These are phyloP conservation scores for Penicillium simplicissimum DNA, from an alignment of 495 filamentous ascomycete species.

Conservation along the genomic window DNA sequence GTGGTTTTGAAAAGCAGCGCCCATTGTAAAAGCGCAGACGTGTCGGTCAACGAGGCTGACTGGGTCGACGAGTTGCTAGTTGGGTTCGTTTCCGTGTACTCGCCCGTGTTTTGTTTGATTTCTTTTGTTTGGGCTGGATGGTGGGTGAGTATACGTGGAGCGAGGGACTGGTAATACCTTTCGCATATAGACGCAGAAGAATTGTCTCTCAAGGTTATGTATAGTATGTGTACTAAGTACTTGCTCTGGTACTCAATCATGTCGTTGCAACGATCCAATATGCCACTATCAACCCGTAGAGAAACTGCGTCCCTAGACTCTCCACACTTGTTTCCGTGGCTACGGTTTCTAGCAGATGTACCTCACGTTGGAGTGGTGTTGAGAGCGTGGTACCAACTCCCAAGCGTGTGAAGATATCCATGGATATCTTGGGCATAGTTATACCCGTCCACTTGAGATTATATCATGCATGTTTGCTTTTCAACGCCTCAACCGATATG, in stretches of 20 bases:
- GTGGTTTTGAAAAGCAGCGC: background rate
- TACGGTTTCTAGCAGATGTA: too few relatives aligned
- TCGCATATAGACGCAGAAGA: slow-evolving; percentile 30
- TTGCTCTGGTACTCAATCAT: slow-evolving; percentile 26
- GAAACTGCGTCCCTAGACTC: background rate
- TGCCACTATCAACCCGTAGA: background rate
- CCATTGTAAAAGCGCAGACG: background rate
- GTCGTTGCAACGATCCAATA: slow-evolving; percentile 17
- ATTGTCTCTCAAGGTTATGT: slow-evolving; percentile 27
- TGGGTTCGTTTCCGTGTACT: background rate
- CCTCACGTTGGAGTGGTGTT: too few relatives aligned
- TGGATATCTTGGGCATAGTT: too few relatives aligned
- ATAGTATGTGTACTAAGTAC: slow-evolving; percentile 29
- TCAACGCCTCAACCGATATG: too few relatives aligned
- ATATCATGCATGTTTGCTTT: too few relatives aligned
- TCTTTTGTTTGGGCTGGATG: background rate
- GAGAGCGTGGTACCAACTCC: too few relatives aligned
- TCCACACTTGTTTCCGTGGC: too few relatives aligned
- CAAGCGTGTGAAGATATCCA: too few relatives aligned
- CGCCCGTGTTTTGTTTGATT: background rate
- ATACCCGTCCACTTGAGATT: too few relatives aligned
- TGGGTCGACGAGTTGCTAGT: background rate
- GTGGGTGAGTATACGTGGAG: background rate
- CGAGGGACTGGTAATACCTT: slow-evolving; percentile 20
- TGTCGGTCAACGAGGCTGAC: background rate